These are phyloP conservation scores for Pseudovirgaria hyperparasitica DNA, from an alignment of 2,329 filamentous ascomycete genomes.

Conservation along the genomic window DNA sequence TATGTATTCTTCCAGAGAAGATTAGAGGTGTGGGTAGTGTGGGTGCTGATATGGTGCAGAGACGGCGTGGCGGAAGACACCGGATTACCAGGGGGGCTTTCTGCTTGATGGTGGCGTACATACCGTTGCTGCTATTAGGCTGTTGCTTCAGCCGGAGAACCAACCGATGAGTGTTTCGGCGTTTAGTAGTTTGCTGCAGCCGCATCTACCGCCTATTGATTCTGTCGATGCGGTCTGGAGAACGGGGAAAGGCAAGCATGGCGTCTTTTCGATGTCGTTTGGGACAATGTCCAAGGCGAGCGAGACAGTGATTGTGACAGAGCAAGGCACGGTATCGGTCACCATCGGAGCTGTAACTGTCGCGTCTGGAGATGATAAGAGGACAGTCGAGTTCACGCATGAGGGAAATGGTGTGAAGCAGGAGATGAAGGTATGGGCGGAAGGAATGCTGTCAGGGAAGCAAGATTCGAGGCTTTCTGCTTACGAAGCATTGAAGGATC, in stretches of 20 bases:
- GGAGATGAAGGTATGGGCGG: conserved; percentile 50
- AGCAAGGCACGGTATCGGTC: conserved; percentile 43
- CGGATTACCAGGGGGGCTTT: conserved; percentile 63
- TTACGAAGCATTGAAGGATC: conserved; percentile 46
- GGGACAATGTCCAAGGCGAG: conserved; percentile 43
- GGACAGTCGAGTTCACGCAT: conserved; percentile 31
- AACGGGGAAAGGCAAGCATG: conserved; percentile 41
- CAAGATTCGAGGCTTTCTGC: conserved; percentile 40
- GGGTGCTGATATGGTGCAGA: conserved; percentile 14
- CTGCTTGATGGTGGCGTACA: conserved; percentile 67
- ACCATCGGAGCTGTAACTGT: conserved; percentile 27
- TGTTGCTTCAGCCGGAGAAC: conserved; percentile 40
- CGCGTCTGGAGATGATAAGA: conserved; percentile 13
- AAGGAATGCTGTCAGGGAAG: conserved; percentile 36
- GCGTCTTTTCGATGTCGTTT: conserved; percentile 43
- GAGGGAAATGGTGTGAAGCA: conserved; percentile 42
- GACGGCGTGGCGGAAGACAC: conserved; percentile 52
- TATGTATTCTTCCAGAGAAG: conserved; percentile 11
- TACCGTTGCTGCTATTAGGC: conserved; percentile 49
- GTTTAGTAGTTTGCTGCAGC: conserved; percentile 41
- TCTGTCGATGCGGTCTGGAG: conserved; percentile 43
- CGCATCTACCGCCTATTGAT: conserved; percentile 52
- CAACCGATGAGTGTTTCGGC: conserved; percentile 39
- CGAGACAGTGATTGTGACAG: conserved; percentile 45
- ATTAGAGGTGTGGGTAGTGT: too few relatives aligned